phyloP scores from a whole-genome alignment of 177 flowering plant genomes.

The Tripterygium wilfordii region DNA sequence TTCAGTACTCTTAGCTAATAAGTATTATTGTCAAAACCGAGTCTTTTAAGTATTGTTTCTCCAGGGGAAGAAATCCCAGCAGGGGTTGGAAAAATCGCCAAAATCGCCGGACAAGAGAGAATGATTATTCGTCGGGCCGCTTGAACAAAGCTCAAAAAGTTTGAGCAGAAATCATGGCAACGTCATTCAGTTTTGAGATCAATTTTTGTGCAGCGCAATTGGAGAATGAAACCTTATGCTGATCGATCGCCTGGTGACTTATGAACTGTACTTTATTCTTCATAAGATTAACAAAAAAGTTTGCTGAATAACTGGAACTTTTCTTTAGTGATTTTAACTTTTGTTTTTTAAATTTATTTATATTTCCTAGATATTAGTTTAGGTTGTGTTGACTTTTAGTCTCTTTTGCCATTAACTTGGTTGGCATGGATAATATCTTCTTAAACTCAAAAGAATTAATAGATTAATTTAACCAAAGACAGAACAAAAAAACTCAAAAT shows the following conservation, averaged over 20 bases:
- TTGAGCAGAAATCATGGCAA: conserved; percentile 18
- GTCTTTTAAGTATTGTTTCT: background rate
- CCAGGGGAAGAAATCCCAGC: conserved; percentile 49
- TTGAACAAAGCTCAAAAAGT: conserved; percentile 49
- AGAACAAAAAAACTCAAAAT: no score
- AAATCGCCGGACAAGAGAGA: conserved; percentile 38
- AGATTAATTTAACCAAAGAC: no score
- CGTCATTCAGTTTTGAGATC: background rate
- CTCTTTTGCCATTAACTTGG: no score
- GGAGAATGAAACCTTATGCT: background rate
- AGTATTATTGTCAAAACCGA: background rate
- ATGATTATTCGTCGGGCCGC: conserved; percentile 29
- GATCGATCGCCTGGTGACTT: background rate
- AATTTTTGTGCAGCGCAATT: background rate
- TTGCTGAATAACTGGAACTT: no score
- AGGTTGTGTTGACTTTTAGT: no score
- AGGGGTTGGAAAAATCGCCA: conserved; percentile 17
- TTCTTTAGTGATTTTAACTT: no score
- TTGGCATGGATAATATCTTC: no score
- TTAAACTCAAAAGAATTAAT: no score
- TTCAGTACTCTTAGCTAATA: background rate
- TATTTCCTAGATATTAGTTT: no score
- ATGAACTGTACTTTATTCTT: background rate
- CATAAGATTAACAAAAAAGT: no score
- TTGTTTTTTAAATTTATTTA: no score